Evolutionary conservation across 2,329 filamentous ascomycete genomes (phyloP).

Genomic region (Cordyceps javanica): DNA sequence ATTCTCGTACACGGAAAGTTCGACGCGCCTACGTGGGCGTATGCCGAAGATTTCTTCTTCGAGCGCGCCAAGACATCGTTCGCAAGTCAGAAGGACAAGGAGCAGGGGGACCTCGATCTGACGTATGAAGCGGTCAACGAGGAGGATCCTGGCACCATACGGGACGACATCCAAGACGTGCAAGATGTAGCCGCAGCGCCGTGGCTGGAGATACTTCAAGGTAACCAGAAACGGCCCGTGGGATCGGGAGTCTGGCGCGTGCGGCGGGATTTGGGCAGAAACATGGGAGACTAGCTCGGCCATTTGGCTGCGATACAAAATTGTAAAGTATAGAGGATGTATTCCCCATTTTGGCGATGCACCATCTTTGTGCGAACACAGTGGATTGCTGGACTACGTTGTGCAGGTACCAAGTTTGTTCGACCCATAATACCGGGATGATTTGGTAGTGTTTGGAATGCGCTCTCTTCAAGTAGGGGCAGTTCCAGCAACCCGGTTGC

Average conservation of each 20-base stretch:
- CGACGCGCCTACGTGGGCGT: constrained; percentile 64
- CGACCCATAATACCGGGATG: no score
- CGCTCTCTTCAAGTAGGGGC: no score
- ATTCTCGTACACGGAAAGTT: constrained; percentile 63
- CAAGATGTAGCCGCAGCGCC: constrained; percentile 33
- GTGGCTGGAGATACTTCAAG: constrained; percentile 54
- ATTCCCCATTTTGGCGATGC: no score
- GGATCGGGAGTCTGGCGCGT: constrained; percentile 60
- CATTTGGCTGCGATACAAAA: neutral
- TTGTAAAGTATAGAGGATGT: no score
- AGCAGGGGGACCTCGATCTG: constrained; percentile 17
- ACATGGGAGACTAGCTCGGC: constrained; percentile 18
- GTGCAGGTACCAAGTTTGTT: no score
- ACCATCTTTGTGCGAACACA: neutral
- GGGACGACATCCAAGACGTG: constrained; percentile 17
- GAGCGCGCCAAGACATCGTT: constrained; percentile 22
- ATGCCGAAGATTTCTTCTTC: constrained; percentile 55
- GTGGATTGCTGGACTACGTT: no score
- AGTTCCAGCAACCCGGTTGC: no score
- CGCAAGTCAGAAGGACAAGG: no score
- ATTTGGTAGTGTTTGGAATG: no score
- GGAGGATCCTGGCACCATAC: constrained; percentile 23
- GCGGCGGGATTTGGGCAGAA: constrained; percentile 52
- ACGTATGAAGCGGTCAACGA: constrained; percentile 23
- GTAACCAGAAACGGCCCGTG: constrained; percentile 48